Percentiles rank a stretch among this genome's conserved stretches.
Evolutionary conservation across 2,329 filamentous ascomycete genomes (phyloP).

Genomic region (Zopfia rhizophila): DNA sequence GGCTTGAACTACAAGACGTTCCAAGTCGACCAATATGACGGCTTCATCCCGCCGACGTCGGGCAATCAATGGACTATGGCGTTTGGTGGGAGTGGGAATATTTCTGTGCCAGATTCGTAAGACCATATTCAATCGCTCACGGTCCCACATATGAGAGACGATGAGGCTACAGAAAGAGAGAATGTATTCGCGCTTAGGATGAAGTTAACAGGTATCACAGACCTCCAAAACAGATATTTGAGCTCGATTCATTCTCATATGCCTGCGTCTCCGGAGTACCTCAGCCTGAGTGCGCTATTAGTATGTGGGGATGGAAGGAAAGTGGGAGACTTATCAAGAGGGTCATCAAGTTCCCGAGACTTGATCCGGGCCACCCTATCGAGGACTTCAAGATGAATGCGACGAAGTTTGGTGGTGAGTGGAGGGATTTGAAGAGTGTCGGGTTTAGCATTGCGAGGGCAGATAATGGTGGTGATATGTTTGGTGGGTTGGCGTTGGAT

Average conservation of each 20-base stretch:
- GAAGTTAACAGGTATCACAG: constrained; percentile 11
- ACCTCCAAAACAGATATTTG: constrained; percentile 22
- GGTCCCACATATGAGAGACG: too few species aligned
- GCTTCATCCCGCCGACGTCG: constrained; percentile 31
- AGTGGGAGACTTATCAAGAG: constrained; percentile 22
- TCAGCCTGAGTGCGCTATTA: constrained; percentile 34
- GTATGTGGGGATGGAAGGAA: constrained; percentile 29
- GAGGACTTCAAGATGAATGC: constrained; percentile 33
- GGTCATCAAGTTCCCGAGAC: constrained; percentile 26
- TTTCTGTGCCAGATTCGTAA: constrained; percentile 26
- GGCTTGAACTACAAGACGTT: constrained; percentile 28
- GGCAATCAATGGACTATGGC: constrained; percentile 32
- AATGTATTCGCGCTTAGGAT: too few species aligned
- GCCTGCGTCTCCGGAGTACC: constrained; percentile 30
- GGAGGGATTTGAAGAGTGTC: constrained; percentile 30
- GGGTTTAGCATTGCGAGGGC: constrained; percentile 34
- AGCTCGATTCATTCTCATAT: constrained; percentile 30
- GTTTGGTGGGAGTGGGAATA: constrained; percentile 32
- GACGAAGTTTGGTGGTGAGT: constrained; percentile 25
- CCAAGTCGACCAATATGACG: constrained; percentile 33
- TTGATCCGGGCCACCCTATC: constrained; percentile 28
- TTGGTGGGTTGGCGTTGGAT: constrained; percentile 32
- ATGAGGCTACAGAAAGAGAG: too few species aligned
- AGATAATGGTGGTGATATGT: constrained; percentile 36
- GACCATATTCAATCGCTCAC: neutral